A percentile compares a stretch with the other conserved stretches of the same genome.
phyloP scores from a whole-genome alignment of 176 grass and related monocot genomes.

The Oryza longistaminata region DNA sequence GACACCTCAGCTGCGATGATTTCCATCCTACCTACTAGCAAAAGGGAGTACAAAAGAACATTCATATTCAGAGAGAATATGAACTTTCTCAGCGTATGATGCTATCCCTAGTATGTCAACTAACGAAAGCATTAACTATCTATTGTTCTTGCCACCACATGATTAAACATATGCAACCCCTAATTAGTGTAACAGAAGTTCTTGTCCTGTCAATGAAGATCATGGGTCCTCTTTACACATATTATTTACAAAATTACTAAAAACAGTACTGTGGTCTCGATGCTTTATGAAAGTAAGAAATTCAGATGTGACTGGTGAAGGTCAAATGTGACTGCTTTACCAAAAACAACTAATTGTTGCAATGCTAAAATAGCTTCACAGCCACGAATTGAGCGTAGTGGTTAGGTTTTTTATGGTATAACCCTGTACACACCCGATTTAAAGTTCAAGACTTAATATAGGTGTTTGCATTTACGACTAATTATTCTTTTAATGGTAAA shows the following conservation, averaged over 20 bases:
- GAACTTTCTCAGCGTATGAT: background rate
- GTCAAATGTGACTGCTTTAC: background rate
- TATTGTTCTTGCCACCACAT: background rate
- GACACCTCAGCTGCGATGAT: background rate
- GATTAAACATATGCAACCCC: constrained; percentile 21
- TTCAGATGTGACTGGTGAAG: background rate
- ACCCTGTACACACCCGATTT: too few species aligned
- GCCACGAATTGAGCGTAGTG: background rate
- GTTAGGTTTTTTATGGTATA: too few species aligned
- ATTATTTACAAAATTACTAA: background rate
- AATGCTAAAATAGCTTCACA: background rate
- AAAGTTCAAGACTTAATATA: too few species aligned
- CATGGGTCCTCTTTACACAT: constrained; percentile 24
- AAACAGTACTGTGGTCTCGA: background rate
- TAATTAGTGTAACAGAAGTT: constrained; percentile 24
- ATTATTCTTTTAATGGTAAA: too few species aligned
- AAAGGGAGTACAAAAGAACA: background rate
- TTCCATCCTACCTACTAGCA: constrained; percentile 13
- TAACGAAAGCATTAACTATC: constrained; percentile 3
- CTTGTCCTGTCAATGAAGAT: constrained; percentile 10
- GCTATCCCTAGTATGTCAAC: background rate
- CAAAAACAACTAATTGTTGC: background rate
- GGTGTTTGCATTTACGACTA: too few species aligned
- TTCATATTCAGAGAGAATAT: background rate
- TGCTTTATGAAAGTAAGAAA: constrained; percentile 23